Base-by-base conservation (phyloP, 768 basidiomycete genomes). In the Suillus sp. region DNA sequence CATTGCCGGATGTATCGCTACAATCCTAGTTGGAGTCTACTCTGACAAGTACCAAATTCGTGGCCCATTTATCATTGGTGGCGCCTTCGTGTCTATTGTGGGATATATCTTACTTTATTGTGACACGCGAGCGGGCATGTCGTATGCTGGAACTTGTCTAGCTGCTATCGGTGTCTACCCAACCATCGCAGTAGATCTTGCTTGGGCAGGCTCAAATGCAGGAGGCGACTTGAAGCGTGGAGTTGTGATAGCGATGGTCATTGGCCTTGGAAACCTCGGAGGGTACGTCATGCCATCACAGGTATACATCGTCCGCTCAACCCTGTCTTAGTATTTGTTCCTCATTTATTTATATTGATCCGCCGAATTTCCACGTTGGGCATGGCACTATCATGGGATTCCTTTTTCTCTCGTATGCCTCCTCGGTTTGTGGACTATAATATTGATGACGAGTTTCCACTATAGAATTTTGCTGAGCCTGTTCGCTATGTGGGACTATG, bases 141-240 rank as follows among this genome's bases (percentile, higher is more conserved):
- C 74, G 3, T 87, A 87, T 65, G 71, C 74, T 9, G 86, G 83
- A 2, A 73, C 82, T 5, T 62, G 87, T 35, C 71, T 87, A 45
- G 81, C 83, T 32, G 82, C 84, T 4, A 71, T 78, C 22, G 86
- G 86, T 22, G 80, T 84, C 7, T 86, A 75, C 66, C 83, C 87
- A 1, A 80, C 79, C 7, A 77, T 86, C 59, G 77, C 75, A 35
- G 75, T 85, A 22, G 69, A 70, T 32, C 70, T 88, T 2, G 83
- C 85, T 40, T 88, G 87, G 87, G 81, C 77, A 2, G 78, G 80
- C 2, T 81, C 82, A 9, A 84, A 85, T 60, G 80, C 83, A 0
- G 86, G 86, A 27, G 84, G 86, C 27, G 84, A 85, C 67, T 64
- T 83, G 56, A 82, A 83, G 67, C 78, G 80, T 61, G 86, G 79